These are phyloP conservation scores for Boletus insuetus DNA, from an alignment of 768 basidiomycete species.

Conservation along the genomic window DNA sequence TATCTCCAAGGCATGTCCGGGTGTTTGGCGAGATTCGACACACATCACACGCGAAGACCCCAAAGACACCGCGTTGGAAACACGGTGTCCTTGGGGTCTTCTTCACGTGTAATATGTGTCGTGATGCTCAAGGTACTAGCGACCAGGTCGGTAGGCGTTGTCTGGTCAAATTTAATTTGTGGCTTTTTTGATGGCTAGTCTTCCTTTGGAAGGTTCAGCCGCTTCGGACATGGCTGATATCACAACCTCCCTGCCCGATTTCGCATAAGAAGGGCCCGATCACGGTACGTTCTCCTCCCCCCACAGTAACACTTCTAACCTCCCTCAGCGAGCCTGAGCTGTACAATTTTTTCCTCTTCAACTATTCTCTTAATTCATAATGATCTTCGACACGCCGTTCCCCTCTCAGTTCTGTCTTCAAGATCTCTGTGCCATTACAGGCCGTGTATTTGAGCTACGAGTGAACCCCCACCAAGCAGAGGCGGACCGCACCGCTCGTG, in stretches of 20 bases:
- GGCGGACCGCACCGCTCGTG: conserved; percentile 32
- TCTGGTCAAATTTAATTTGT: conserved; percentile 24
- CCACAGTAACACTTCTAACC: conserved; percentile 6
- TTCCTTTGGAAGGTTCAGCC: conserved; percentile 19
- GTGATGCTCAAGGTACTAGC: conserved; percentile 29
- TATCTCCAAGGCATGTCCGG: conserved; percentile 11
- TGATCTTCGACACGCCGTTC: conserved; percentile 30
- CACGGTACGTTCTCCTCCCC: not conserved
- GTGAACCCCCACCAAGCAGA: conserved; percentile 32
- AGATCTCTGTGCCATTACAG: conserved; percentile 36
- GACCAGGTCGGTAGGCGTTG: conserved; percentile 28
- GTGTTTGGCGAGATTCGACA: conserved; percentile 17
- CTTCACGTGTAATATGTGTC: conserved; percentile 31
- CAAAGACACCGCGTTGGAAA: not conserved
- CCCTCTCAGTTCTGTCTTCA: conserved; percentile 36
- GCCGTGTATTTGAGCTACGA: conserved; percentile 36
- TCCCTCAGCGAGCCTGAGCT: conserved; percentile 29
- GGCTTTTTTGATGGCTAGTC: conserved; percentile 24
- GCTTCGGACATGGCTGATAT: conserved; percentile 20
- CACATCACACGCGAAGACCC: not conserved
- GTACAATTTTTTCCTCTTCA: conserved; percentile 16
- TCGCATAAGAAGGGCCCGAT: conserved; percentile 30
- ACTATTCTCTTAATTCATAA: conserved; percentile 16
- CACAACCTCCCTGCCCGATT: conserved; percentile 16
- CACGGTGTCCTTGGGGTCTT: conserved; percentile 30